Percentiles rank a stretch among this genome's conserved stretches.
phyloP scores from a whole-genome alignment of 1,139 yeast genomes.

The Keqinozyma sinolaborantium region DNA sequence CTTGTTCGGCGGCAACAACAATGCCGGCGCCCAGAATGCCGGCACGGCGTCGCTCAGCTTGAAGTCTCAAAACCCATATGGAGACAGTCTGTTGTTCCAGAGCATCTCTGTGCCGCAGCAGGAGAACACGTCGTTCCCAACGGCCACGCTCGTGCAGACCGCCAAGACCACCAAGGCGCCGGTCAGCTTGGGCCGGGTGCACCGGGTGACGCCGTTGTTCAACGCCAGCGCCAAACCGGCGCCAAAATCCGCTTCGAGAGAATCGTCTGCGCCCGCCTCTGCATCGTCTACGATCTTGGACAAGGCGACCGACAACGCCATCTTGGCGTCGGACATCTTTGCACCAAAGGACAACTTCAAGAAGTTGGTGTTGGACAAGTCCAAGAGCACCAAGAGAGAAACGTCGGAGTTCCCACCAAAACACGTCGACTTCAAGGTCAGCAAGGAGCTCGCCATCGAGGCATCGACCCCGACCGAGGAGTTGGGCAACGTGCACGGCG shows the following conservation, averaged over 20 bases:
- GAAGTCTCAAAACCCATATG: constrained; percentile 67
- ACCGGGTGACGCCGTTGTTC: constrained; percentile 53
- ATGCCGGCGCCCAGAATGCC: constrained; percentile 2
- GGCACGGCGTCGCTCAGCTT: constrained; percentile 25
- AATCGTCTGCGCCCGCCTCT: constrained; percentile 4
- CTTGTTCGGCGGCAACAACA: constrained; percentile 12
- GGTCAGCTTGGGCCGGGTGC: constrained; percentile 58
- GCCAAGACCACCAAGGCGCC: constrained; percentile 47
- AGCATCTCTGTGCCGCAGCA: constrained; percentile 26
- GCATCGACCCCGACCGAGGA: constrained; percentile 12
- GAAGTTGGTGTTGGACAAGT: constrained; percentile 53
- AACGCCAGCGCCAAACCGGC: constrained; percentile 16
- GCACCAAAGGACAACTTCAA: constrained; percentile 60
- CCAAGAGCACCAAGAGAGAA: constrained; percentile 10
- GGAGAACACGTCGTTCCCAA: constrained; percentile 31
- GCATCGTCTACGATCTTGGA: constrained; percentile 14
- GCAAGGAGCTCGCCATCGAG: constrained; percentile 7
- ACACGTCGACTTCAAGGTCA: constrained; percentile 35
- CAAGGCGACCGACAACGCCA: constrained; percentile 58
- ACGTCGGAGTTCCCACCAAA: constrained; percentile 14
- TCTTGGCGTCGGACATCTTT: constrained; percentile 69
- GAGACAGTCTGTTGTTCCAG: constrained; percentile 62
- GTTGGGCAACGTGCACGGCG: constrained; percentile 12
- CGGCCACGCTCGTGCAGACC: constrained; percentile 47
- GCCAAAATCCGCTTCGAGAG: constrained; percentile 4